Conservation (phyloP, 1,284 basidiomycete genomes). For the Boletus calvinii region DNA sequence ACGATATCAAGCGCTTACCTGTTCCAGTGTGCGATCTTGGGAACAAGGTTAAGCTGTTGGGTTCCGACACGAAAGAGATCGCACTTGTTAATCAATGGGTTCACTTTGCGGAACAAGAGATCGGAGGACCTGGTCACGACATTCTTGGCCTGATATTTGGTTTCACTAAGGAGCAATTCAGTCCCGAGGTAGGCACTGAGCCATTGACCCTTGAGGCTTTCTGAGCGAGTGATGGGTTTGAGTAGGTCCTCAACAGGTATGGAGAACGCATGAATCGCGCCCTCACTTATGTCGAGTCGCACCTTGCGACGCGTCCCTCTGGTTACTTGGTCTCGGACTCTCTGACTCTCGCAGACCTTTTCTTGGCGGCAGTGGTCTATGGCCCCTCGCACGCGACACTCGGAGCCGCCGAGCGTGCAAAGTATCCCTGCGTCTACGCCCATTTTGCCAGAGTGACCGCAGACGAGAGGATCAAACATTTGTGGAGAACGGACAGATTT, state of each 20-base stretch:
- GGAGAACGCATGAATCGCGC: conserved; percentile 21
- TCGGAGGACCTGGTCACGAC: conserved; percentile 7
- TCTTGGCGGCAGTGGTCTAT: conserved; percentile 41
- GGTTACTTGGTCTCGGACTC: conserved; percentile 49
- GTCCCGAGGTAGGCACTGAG: neutral
- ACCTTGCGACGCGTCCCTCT: conserved; percentile 48
- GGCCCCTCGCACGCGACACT: conserved; percentile 20
- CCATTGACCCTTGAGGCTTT: neutral
- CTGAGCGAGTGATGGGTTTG: too few species aligned
- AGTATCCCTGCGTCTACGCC: conserved; percentile 49
- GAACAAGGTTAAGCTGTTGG: conserved; percentile 47
- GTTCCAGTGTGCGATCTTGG: conserved; percentile 43
- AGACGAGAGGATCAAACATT: conserved; percentile 41
- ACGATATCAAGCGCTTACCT: neutral
- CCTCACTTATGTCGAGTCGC: conserved; percentile 42
- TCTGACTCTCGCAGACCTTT: conserved; percentile 58
- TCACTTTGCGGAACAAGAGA: conserved; percentile 48
- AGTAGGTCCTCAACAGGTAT: neutral
- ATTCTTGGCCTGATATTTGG: neutral
- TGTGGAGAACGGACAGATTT: neutral
- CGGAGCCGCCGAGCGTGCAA: conserved; percentile 38
- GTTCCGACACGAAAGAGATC: conserved; percentile 41
- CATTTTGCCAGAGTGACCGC: conserved; percentile 47
- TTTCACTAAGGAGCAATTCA: neutral
- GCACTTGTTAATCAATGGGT: conserved; percentile 53